Base-by-base conservation (phyloP, 1,284 basidiomycete genomes). In the Rhizoctonia solani region DNA sequence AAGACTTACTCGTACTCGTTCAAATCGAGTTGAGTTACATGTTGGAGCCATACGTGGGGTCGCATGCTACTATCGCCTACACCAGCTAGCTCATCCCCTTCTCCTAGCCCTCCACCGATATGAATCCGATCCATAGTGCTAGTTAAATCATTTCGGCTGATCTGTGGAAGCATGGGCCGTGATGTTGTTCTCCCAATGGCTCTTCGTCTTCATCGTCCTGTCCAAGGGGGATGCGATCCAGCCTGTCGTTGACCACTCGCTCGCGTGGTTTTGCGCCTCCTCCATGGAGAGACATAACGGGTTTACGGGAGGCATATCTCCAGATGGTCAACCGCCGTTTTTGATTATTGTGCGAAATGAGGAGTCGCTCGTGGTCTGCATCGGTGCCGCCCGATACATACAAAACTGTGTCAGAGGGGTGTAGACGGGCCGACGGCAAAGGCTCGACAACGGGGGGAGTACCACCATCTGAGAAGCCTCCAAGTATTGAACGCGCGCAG, bases 251-350 rank as follows among this genome's bases (percentile, higher is more conserved):
- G 16, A 75, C 44, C 29, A 34, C 65, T 44, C 61, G 58, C 42
- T 56, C 61, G 42, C 50, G 34, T 16, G 29, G 4, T 42, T 61
- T 71, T 2, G 61, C 56, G n/a, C 13, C 39, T 9, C 49, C 72
- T 42, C 78, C 74, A 3, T 81, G 84, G 2, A 78, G 77, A 70
- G 83, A 82, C 70, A 82, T 83, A 9, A n/a, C 52, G 6, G 82
- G 84, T 67, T 83, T 83, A 70, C 87, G 78, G 71, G 87, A 87
- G 0, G 80, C 81, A 74, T 90, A 91, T 56, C 87, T 81, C 90
- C 89, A 92, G 37, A 91, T 74, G 1, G 85, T 82, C 1, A 90
- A 70, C 49, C 79, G 79, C 9, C 68, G 66, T 47, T 70, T 53
- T 54, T 63, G 41, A 23, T 59, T 52, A 34, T 69, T 61, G 32